Base-by-base conservation (phyloP, 2,329 filamentous ascomycete species). In the Capronia epimyces region DNA sequence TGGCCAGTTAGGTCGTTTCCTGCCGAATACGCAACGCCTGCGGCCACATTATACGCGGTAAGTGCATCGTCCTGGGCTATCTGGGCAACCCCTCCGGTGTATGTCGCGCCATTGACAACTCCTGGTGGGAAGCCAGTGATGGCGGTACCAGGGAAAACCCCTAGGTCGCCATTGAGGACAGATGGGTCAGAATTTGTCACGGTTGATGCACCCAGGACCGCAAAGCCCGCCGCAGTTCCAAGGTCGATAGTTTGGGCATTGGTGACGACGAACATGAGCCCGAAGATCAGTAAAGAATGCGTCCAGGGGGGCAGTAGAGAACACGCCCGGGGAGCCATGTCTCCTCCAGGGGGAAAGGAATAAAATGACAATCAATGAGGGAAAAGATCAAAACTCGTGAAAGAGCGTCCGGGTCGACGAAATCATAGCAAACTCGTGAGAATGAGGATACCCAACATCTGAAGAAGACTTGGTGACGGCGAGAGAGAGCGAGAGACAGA, bases 1-100 rank as follows among this genome's bases (percentile, higher is more conserved):
- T 43, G 40, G 40, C 40, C 40, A 20, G 40, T 43, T 9, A 43
- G 40, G 15, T 43, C 40, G 21, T 43, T 43, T 9, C 40, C 40
- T 15, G 40, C 21, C 5, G 40, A 25, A 25, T 43, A 43, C 24
- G 40, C 20, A 24, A 43, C 20, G 3, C 20, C 40, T 25, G 40
- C 40, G 8, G 40, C 40, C 40, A 43, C 40, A n/a, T 43, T 43
- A 20, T 43, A 43, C 5, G 40, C 40, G 25, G 40, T 25, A 16
- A n/a, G 5, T 25, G 40, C 40, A 43, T 43, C 40, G 22, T 27
- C 25, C 24, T 43, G 40, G 22, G 40, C 40, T 7, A 16, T 43
- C 22, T 43, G 40, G 40, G 40, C 40, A 27, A 43, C 40, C 13
- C 20, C 10, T 25, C 25, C 40, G 15, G n/a, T 27, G n/a, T 43